These are phyloP conservation scores for Didymella arachidicola DNA, from an alignment of 2,329 filamentous ascomycete species.

Conservation along the genomic window DNA sequence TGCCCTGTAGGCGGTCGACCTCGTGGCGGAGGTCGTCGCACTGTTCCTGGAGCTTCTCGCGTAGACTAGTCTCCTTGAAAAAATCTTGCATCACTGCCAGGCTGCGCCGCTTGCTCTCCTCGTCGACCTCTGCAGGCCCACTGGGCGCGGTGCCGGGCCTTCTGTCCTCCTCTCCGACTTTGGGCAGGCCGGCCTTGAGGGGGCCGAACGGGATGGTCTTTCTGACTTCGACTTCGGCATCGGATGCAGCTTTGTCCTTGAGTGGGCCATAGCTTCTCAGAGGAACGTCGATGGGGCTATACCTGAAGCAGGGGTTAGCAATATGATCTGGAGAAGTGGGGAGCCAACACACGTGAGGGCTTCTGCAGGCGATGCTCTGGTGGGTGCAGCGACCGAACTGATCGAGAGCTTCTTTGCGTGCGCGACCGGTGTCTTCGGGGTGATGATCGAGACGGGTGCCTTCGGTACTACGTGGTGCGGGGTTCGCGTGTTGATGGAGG, in stretches of 20 bases:
- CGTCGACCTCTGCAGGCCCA: slow-evolving; percentile 40
- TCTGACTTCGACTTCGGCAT: slow-evolving; percentile 45
- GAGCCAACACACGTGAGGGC: slow-evolving; percentile 2
- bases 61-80: slow-evolving; percentile 49
- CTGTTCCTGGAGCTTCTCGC: slow-evolving; percentile 48
- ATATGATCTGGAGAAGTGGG: background rate
- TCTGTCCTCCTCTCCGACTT: slow-evolving; percentile 37
- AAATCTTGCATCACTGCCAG: slow-evolving; percentile 51
- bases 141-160: slow-evolving; percentile 47
- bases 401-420: slow-evolving; percentile 45
- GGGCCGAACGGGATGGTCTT: slow-evolving; percentile 36
- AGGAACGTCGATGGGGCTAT: slow-evolving; percentile 35
- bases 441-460: slow-evolving; percentile 26
- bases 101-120: slow-evolving; percentile 44
- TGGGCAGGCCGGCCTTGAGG: slow-evolving; percentile 42
- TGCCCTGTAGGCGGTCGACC: slow-evolving; percentile 42
- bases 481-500: slow-evolving; percentile 31
- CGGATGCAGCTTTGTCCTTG: slow-evolving; percentile 48
- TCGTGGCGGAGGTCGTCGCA: slow-evolving; percentile 45
- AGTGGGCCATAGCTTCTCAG: slow-evolving; percentile 32
- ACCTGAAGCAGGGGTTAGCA: slow-evolving; percentile 23
- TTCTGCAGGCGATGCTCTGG: slow-evolving; percentile 21
- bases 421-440: slow-evolving; percentile 26
- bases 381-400: slow-evolving; percentile 19
- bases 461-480: slow-evolving; percentile 32